These are phyloP conservation scores for Cutaneotrichosporon mucoides DNA, from an alignment of 1,284 basidiomycete genomes.

Conservation along the genomic window DNA sequence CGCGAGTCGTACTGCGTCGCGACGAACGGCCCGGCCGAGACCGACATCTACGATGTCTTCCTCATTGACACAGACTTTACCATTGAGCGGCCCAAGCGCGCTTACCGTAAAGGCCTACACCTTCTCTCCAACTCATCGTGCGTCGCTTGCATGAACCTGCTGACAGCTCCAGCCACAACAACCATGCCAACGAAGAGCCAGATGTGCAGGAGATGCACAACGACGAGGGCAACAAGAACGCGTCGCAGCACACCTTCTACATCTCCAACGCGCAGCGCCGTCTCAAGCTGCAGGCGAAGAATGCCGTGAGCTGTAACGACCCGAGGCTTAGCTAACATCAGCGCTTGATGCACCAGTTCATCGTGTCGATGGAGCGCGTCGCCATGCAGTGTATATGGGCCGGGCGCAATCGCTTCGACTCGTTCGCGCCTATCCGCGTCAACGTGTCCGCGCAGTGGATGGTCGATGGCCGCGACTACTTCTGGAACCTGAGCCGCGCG, in stretches of 20 bases:
- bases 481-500: slow-evolving; percentile 94
- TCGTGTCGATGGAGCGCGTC: slow-evolving; percentile 82
- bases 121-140: slow-evolving; percentile 28
- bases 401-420: slow-evolving; percentile 80
- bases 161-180: not conserved
- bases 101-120: slow-evolving; percentile 42
- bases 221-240: slow-evolving; percentile 29
- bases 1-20: slow-evolving; percentile 89
- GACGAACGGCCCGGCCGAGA: slow-evolving; percentile 78
- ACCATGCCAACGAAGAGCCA: not conserved
- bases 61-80: slow-evolving; percentile 85
- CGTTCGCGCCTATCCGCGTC: slow-evolving; percentile 87
- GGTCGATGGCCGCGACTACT: slow-evolving; percentile 97
- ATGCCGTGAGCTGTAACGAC: slow-evolving; percentile 58
- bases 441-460: slow-evolving; percentile 97
- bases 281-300: slow-evolving; percentile 82
- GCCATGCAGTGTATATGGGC: slow-evolving; percentile 75
- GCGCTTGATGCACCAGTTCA: slow-evolving; percentile 97
- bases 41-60: slow-evolving; percentile 87
- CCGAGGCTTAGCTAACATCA: slow-evolving; percentile 37
- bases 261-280: slow-evolving; percentile 86
- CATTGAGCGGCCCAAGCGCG: slow-evolving; percentile 59
- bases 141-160: not conserved
- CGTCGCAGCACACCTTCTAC: slow-evolving; percentile 81
- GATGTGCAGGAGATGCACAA: slow-evolving; percentile 23